A percentile compares a stretch with the other conserved stretches of the same genome.
Conservation (phyloP, 495 filamentous ascomycete species). For the Jackrogersella multiformis region DNA sequence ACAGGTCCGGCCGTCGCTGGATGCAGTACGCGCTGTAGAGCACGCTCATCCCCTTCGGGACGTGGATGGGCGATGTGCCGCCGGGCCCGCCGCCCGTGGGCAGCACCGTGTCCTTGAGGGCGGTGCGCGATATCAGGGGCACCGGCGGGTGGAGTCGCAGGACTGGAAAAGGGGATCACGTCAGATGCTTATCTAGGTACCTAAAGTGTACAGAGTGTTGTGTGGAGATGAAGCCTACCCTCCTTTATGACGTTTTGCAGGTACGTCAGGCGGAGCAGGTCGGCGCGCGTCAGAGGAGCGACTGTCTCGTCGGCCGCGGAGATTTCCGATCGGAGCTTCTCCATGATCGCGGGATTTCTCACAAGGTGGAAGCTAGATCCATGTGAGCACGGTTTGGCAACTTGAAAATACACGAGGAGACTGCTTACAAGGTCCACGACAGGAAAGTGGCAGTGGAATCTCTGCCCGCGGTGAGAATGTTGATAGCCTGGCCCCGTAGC, state of each 20-base stretch:
- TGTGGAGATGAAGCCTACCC: conserved; percentile 67
- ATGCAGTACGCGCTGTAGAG: conserved; percentile 61
- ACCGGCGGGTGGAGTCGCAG: conserved; percentile 67
- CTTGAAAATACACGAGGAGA: not conserved
- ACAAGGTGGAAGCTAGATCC: conserved; percentile 45
- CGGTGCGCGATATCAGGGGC: conserved; percentile 62
- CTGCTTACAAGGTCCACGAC: conserved; percentile 51
- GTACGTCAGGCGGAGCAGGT: conserved; percentile 21
- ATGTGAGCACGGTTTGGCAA: not conserved
- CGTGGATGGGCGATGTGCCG: conserved; percentile 61
- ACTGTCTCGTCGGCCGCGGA: conserved; percentile 28
- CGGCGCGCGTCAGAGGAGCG: conserved; percentile 24
- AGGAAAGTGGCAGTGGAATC: conserved; percentile 56
- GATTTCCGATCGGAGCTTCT: conserved; percentile 48
- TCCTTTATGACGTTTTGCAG: conserved; percentile 36
- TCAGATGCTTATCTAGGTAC: not conserved
- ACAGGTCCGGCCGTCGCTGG: conserved; percentile 66
- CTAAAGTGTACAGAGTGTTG: conserved; percentile 47
- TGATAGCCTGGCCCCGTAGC: conserved; percentile 46
- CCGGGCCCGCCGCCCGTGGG: conserved; percentile 59
- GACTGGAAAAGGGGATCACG: conserved; percentile 45
- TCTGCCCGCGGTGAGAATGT: conserved; percentile 48
- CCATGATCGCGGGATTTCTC: conserved; percentile 44
- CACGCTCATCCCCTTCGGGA: conserved; percentile 53
- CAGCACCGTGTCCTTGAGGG: conserved; percentile 56